These are phyloP conservation scores for Apiospora rasikravindrae DNA, from an alignment of 2,329 filamentous ascomycete genomes.

Conservation along the genomic window DNA sequence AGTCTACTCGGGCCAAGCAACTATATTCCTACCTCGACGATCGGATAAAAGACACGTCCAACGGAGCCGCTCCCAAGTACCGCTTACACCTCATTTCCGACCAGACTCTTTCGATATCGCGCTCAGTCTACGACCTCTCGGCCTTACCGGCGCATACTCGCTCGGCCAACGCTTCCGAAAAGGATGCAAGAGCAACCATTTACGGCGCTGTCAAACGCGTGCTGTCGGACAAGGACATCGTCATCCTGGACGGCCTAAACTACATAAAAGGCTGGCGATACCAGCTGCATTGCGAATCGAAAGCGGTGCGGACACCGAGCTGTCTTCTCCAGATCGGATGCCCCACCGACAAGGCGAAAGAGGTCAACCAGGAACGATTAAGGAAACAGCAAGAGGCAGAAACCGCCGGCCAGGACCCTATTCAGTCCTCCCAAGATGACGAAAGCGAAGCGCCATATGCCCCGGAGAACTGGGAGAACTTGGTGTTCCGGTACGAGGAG, in stretches of 20 bases:
- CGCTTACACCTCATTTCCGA: constrained; percentile 78
- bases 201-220: constrained; percentile 81
- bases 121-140: constrained; percentile 72
- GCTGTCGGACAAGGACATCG: constrained; percentile 73
- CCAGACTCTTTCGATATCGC: constrained; percentile 70
- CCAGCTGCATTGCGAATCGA: constrained; percentile 84
- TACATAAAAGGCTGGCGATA: constrained; percentile 93
- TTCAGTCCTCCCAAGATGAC: constrained; percentile 33
- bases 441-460: constrained; percentile 56
- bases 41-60: constrained; percentile 52
- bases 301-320: constrained; percentile 76
- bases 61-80: constrained; percentile 49
- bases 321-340: constrained; percentile 74
- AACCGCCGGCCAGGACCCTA: neutral
- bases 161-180: constrained; percentile 77
- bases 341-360: constrained; percentile 54
- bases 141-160: constrained; percentile 64
- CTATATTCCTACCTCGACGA: constrained; percentile 67
- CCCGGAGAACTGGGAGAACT: constrained; percentile 72
- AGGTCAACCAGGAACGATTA: constrained; percentile 66
- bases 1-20: constrained; percentile 69
- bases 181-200: constrained; percentile 78
- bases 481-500: constrained; percentile 84
- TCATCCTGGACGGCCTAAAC: constrained; percentile 80
- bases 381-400: constrained; percentile 49